A percentile compares a stretch with the other conserved stretches of the same genome.
Conservation (phyloP, 2,329 filamentous ascomycete genomes). For the Myriosclerotinia curreyana region DNA sequence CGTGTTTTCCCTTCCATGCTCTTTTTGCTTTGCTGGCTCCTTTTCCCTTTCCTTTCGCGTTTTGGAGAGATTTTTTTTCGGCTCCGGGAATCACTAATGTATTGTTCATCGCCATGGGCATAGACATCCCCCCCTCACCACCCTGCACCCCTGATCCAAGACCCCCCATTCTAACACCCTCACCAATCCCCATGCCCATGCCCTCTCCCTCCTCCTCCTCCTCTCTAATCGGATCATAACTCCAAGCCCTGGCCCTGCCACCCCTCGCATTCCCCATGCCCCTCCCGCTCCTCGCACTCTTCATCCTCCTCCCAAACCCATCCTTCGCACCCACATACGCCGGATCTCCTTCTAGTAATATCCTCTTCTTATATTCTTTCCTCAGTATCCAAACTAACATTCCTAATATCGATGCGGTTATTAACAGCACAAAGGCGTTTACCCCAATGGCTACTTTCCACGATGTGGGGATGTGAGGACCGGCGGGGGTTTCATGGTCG, state of each 20-base stretch:
- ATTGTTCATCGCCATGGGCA: not conserved
- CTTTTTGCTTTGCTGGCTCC: conserved; percentile 8
- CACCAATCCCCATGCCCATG: not conserved
- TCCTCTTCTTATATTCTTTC: conserved; percentile 17
- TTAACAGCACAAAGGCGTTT: conserved; percentile 20
- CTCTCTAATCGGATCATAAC: conserved; percentile 19
- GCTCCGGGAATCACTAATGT: not conserved
- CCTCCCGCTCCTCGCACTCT: conserved; percentile 13
- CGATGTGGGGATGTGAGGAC: conserved; percentile 18
- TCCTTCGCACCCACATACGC: conserved; percentile 14
- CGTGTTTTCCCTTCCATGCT: conserved; percentile 16
- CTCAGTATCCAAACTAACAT: conserved; percentile 19
- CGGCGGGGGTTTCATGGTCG: not conserved
- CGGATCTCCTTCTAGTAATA: conserved; percentile 5
- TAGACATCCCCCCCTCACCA: not conserved
- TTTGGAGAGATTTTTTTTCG: not conserved
- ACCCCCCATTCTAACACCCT: conserved; percentile 3
- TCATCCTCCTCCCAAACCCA: conserved; percentile 21
- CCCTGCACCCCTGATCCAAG: not conserved
- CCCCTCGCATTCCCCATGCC: not conserved
- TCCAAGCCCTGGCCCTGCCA: conserved; percentile 16
- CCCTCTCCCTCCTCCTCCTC: conserved; percentile 15
- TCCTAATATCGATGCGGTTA: conserved; percentile 17
- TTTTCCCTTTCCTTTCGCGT: conserved; percentile 6
- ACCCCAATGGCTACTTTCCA: conserved; percentile 22